A percentile compares a stretch with the other conserved stretches of the same genome.
These are phyloP conservation scores for Talaromyces ruber DNA, from an alignment of 495 filamentous ascomycete genomes.

Conservation along the genomic window DNA sequence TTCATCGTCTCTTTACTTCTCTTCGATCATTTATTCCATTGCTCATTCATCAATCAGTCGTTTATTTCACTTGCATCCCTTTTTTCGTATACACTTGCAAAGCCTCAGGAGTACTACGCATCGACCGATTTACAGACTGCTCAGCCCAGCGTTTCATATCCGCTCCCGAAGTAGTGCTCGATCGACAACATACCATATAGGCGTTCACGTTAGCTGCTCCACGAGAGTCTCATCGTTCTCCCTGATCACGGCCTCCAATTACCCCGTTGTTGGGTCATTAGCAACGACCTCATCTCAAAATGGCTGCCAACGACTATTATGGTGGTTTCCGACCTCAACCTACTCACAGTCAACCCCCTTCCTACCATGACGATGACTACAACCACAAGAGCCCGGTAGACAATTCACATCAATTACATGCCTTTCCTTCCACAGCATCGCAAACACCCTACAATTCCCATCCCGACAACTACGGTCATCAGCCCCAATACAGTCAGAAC, in stretches of 20 bases:
- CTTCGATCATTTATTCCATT: not conserved
- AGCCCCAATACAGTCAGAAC: slow-evolving; percentile 31
- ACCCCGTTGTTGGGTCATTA: not conserved
- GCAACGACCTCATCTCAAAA: slow-evolving; percentile 28
- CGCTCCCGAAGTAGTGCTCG: not conserved
- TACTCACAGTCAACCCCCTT: slow-evolving; percentile 31
- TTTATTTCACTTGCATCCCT: not conserved
- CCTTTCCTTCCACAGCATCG: slow-evolving; percentile 15
- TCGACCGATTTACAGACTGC: not conserved
- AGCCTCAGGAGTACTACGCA: not conserved
- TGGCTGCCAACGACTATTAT: slow-evolving; percentile 84
- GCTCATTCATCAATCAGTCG: not conserved
- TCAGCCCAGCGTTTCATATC: not conserved
- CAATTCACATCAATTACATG: slow-evolving; percentile 14
- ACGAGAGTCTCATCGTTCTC: not conserved
- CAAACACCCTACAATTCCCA: slow-evolving; percentile 21
- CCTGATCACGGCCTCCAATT: not conserved
- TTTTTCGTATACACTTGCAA: not conserved
- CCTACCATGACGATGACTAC: slow-evolving; percentile 18
- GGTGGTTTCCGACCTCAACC: slow-evolving; percentile 38
- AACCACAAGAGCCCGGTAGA: slow-evolving; percentile 8
- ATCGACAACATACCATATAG: not conserved
- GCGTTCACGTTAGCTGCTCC: not conserved
- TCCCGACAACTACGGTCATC: slow-evolving; percentile 21
- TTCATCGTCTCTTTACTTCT: not conserved